Conservation (phyloP, 129 eudicot species). For the Solidago caesia region DNA sequence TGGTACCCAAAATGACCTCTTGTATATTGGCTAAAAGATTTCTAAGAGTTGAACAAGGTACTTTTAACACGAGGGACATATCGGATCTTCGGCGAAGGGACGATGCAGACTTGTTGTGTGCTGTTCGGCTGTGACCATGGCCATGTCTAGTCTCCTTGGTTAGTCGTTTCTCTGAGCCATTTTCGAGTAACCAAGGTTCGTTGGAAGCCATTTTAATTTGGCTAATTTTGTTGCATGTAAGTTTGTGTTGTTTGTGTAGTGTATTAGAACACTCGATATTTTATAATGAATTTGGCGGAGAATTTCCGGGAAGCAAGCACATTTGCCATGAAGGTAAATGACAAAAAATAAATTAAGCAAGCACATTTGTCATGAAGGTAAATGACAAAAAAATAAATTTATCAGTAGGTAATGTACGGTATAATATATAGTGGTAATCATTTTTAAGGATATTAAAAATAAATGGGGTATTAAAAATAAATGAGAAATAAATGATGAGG, state of each 20-base stretch:
- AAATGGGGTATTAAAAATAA: too few relatives aligned
- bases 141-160: constrained; percentile 57
- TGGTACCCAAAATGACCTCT: constrained; percentile 82
- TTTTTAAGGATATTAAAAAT: too few relatives aligned
- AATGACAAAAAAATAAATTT: too few relatives aligned
- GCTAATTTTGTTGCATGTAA: neutral
- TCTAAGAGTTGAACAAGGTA: constrained; percentile 34
- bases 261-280: too few relatives aligned
- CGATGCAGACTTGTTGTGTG: constrained; percentile 71
- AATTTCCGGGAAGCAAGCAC: too few relatives aligned
- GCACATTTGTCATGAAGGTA: too few relatives aligned
- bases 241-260: neutral
- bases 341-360: too few relatives aligned
- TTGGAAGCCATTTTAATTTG: constrained; percentile 40
- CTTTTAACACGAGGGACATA: constrained; percentile 43
- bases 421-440: too few relatives aligned
- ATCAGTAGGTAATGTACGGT: too few relatives aligned
- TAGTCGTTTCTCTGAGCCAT: constrained; percentile 46
- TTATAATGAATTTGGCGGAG: too few relatives aligned
- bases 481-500: too few relatives aligned
- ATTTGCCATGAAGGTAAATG: too few relatives aligned
- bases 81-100: constrained; percentile 79
- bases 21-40: constrained; percentile 55
- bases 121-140: constrained; percentile 64
- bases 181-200: constrained; percentile 66